Conservation (phyloP, 352 stramenopile genomes). For the Pythium monospermum region DNA sequence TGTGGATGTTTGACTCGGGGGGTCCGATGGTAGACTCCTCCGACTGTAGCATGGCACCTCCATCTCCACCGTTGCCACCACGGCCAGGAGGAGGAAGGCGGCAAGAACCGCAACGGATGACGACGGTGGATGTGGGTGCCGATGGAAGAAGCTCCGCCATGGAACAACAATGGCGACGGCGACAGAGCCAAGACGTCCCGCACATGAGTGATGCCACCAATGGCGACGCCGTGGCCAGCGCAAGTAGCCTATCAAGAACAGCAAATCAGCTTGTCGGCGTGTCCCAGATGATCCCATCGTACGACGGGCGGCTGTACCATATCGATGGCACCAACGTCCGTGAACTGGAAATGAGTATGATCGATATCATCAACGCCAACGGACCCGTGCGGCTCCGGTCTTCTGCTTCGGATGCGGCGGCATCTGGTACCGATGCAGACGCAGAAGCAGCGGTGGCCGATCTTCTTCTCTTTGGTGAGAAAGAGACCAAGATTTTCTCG, state of each 20-base stretch:
- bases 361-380: conserved; percentile 71
- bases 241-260: neutral
- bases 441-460: conserved; percentile 31
- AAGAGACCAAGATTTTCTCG: conserved; percentile 64
- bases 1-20: conserved; percentile 82
- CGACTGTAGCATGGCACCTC: conserved; percentile 31
- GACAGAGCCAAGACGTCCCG: neutral
- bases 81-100: too few species aligned
- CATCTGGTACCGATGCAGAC: conserved; percentile 14
- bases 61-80: too few species aligned
- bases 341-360: conserved; percentile 72
- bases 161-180: conserved; percentile 2
- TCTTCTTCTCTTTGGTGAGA: conserved; percentile 75
- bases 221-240: too few species aligned
- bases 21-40: conserved; percentile 77
- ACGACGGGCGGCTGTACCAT: conserved; percentile 73
- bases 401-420: too few species aligned
- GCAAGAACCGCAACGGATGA: too few species aligned
- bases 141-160: too few species aligned
- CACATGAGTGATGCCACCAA: too few species aligned
- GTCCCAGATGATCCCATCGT: conserved; percentile 62
- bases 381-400: conserved; percentile 49
- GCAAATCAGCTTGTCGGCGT: conserved; percentile 30
- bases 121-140: too few species aligned
- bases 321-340: conserved; percentile 55